phyloP scores from a whole-genome alignment of 2,329 filamentous ascomycete genomes.

The Orbilia brochopaga region DNA sequence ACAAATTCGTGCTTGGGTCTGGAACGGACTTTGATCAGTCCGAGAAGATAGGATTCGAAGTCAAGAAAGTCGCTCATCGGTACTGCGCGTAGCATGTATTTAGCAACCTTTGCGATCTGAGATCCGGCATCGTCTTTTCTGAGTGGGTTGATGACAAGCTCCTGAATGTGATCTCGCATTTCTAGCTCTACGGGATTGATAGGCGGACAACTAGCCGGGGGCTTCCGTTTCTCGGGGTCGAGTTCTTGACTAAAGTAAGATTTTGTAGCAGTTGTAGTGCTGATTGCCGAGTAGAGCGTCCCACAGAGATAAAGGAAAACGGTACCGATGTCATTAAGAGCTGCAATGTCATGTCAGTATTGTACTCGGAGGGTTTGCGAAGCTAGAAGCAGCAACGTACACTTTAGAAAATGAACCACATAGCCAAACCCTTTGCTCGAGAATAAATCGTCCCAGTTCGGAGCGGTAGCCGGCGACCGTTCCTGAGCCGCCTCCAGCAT shows the following conservation, averaged over 20 bases:
- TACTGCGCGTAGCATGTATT: conserved; percentile 14
- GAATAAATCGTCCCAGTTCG: conserved; percentile 3
- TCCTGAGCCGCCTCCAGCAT: no score
- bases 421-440: conserved; percentile 6
- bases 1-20: conserved; percentile 7
- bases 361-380: not conserved
- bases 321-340: conserved; percentile 10
- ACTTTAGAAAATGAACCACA: conserved; percentile 16
- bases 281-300: conserved; percentile 7
- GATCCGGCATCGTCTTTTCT: not conserved
- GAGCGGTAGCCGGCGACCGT: no score
- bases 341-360: not conserved
- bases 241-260: not conserved
- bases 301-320: conserved; percentile 25
- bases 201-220: not conserved
- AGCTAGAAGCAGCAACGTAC: conserved; percentile 1
- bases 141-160: conserved; percentile 12
- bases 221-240: not conserved
- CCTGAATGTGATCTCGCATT: conserved; percentile 14
- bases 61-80: conserved; percentile 1
- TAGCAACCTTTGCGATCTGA: conserved; percentile 4
- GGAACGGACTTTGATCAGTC: conserved; percentile 13
- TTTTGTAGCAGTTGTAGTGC: not conserved
- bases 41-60: conserved; percentile 21
- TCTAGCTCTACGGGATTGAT: conserved; percentile 10